These are phyloP conservation scores for Diospyros lotus DNA, from an alignment of 148 eudicot genomes.

Conservation along the genomic window DNA sequence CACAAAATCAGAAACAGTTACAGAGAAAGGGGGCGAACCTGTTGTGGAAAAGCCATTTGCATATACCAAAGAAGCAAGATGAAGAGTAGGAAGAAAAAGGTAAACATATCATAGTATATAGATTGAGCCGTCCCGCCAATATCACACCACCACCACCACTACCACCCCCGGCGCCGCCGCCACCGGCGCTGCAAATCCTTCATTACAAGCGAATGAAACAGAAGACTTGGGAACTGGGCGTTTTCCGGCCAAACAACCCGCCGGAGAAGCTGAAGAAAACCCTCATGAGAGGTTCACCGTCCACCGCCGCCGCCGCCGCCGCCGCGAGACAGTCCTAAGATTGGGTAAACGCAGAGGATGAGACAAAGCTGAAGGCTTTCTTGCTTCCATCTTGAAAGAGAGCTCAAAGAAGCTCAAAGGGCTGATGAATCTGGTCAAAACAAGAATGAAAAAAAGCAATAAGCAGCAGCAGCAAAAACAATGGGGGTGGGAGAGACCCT, in stretches of 20 bases:
- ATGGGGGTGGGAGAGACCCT: not conserved
- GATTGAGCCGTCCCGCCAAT: constrained; percentile 64
- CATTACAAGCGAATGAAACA: not conserved
- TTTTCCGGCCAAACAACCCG: constrained; percentile 4
- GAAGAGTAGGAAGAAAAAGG: not conserved
- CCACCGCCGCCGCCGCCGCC: not conserved
- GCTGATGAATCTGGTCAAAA: not conserved
- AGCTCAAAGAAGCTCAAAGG: not conserved
- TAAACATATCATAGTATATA: constrained; percentile 2
- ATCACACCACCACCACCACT: constrained; percentile 32
- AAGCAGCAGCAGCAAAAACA: not conserved
- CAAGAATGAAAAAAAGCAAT: not conserved
- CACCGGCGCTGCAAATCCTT: constrained; percentile 9
- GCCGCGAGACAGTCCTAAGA: not conserved
- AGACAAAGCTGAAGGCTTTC: not conserved
- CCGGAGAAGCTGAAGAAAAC: not conserved
- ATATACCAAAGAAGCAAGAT: constrained; percentile 3
- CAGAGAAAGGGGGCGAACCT: constrained; percentile 1
- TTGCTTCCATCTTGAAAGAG: not conserved
- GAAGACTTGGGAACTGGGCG: not conserved
- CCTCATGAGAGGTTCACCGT: not conserved
- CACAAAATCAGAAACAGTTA: not conserved
- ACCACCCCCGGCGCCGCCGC: constrained; percentile 2
- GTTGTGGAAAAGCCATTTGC: not conserved
- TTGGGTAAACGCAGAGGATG: not conserved